Conservation (phyloP, 108 stramenopile species). For the Skeletonema potamos region DNA sequence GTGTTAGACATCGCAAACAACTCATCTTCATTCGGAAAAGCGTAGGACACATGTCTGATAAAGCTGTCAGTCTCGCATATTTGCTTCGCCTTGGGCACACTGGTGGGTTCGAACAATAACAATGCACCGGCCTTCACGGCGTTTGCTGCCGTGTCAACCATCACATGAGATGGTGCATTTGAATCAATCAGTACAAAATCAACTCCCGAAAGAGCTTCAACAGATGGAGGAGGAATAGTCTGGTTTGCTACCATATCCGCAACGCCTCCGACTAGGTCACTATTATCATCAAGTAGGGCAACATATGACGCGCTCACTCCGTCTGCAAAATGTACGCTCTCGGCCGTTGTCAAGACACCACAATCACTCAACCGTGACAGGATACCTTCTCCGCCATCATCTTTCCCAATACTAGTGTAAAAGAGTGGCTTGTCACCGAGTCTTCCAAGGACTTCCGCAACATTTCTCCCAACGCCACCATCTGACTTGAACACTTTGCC, state of each 20-base stretch:
- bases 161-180: conserved; percentile 49
- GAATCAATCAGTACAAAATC: conserved; percentile 75
- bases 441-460: conserved; percentile 65
- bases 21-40: conserved; percentile 70
- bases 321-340: conserved; percentile 22
- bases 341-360: conserved; percentile 32
- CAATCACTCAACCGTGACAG: conserved; percentile 48
- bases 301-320: conserved; percentile 69
- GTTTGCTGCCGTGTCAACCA: conserved; percentile 43
- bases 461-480: conserved; percentile 75
- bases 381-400: conserved; percentile 59
- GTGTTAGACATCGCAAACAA: conserved; percentile 55
- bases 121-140: conserved; percentile 30
- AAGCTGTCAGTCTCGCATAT: conserved; percentile 30
- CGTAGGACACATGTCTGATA: conserved; percentile 36
- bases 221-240: conserved; percentile 45
- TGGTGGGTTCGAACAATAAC: conserved; percentile 74
- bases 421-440: conserved; percentile 57
- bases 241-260: conserved; percentile 81
- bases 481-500: conserved; percentile 45
- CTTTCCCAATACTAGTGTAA: conserved; percentile 76
- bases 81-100: conserved; percentile 54
- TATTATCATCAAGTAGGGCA: conserved; percentile 64
- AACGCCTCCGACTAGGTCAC: conserved; percentile 77
- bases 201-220: conserved; percentile 27